These are phyloP conservation scores for Neurospora sp. DNA, from an alignment of 495 filamentous ascomycete species.

Conservation along the genomic window DNA sequence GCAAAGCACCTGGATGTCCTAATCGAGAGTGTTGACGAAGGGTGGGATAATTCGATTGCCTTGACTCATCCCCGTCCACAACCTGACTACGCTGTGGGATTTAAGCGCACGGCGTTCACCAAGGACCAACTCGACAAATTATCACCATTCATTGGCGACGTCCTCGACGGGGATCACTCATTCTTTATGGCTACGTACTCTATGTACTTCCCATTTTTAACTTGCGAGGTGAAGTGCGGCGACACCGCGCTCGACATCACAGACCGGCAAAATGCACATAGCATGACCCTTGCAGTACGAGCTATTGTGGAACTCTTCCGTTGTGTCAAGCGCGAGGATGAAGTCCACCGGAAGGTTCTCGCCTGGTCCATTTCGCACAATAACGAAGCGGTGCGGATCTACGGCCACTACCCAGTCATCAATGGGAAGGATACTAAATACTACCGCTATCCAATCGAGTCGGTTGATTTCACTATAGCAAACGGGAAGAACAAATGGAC, in stretches of 20 bases:
- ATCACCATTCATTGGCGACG: slow-evolving; percentile 20
- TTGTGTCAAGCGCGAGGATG: slow-evolving; percentile 21
- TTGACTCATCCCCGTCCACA: slow-evolving; percentile 23
- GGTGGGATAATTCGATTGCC: slow-evolving; percentile 26
- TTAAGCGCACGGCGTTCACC: slow-evolving; percentile 28
- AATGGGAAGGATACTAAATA: slow-evolving; percentile 3
- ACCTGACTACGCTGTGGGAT: slow-evolving; percentile 34
- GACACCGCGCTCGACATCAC: slow-evolving; percentile 14
- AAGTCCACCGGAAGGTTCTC: slow-evolving; percentile 30
- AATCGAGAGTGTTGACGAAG: slow-evolving; percentile 31
- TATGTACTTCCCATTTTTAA: slow-evolving; percentile 19
- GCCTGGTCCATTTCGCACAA: slow-evolving; percentile 38
- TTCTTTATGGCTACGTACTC: slow-evolving; percentile 19
- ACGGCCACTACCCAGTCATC: slow-evolving; percentile 24
- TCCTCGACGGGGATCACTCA: background rate
- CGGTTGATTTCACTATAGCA: background rate
- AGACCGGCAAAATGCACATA: slow-evolving; percentile 17
- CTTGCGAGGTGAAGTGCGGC: slow-evolving; percentile 18
- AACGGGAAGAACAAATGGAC: slow-evolving; percentile 7
- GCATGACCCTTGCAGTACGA: slow-evolving; percentile 28
- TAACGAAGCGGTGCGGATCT: slow-evolving; percentile 31
- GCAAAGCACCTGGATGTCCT: slow-evolving; percentile 22
- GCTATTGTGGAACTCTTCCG: slow-evolving; percentile 26
- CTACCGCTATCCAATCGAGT: slow-evolving; percentile 2
- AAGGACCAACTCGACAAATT: slow-evolving; percentile 29